phyloP scores from a whole-genome alignment of 2,329 filamentous ascomycete genomes.

The Trichoderma sp. region DNA sequence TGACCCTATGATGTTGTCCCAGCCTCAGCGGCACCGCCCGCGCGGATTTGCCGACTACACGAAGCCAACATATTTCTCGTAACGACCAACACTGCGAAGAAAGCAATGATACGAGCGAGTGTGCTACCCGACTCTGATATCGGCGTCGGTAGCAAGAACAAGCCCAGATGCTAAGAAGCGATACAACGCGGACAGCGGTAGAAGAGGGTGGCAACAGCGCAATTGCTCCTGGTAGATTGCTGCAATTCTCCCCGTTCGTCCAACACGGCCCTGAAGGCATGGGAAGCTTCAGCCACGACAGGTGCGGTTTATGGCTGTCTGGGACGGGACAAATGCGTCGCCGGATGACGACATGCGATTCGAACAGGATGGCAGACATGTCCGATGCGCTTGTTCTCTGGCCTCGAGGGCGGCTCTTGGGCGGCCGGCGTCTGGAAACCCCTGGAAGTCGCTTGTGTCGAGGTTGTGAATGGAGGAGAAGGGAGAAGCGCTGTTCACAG shows the following conservation, averaged over 20 bases:
- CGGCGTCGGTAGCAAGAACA: neutral
- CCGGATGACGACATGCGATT: constrained; percentile 16
- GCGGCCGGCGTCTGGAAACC: constrained; percentile 22
- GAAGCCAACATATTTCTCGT: neutral
- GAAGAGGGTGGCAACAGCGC: neutral
- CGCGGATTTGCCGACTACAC: neutral
- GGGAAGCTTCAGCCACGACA: constrained; percentile 2
- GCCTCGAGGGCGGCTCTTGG: constrained; percentile 10
- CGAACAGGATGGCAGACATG: neutral
- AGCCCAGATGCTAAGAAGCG: neutral
- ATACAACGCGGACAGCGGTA: neutral
- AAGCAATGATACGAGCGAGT: neutral
- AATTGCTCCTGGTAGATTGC: neutral
- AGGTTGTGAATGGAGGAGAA: constrained; percentile 25
- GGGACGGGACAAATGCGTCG: neutral
- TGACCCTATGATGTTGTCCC: constrained; percentile 14
- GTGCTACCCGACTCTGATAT: neutral
- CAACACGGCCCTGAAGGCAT: neutral
- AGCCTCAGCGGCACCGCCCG: constrained; percentile 21
- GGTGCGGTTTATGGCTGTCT: neutral
- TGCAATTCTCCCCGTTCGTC: neutral
- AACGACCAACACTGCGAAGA: constrained; percentile 22
- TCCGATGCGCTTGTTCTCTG: constrained; percentile 8
- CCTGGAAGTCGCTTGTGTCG: constrained; percentile 23
- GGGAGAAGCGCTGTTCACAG: constrained; percentile 19